Evolutionary conservation across 1,284 basidiomycete genomes (phyloP).

Genomic region (Calocybe gambosa): DNA sequence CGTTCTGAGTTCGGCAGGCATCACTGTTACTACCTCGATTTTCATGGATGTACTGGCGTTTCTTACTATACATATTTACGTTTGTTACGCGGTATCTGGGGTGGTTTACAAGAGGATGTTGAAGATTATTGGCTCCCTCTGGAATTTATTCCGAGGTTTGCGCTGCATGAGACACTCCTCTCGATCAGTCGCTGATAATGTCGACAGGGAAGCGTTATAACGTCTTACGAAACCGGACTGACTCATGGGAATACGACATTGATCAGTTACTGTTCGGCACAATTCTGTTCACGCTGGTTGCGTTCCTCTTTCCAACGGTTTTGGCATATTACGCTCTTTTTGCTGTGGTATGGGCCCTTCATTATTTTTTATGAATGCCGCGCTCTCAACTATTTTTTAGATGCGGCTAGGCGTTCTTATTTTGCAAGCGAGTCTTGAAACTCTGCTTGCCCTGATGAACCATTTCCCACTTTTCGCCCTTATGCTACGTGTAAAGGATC

Average conservation of each 20-base stretch:
- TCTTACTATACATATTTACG: slow-evolving; percentile 68
- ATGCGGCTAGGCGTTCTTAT: slow-evolving; percentile 55
- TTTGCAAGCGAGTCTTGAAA: slow-evolving; percentile 57
- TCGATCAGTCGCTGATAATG: not conserved
- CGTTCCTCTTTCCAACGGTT: slow-evolving; percentile 90
- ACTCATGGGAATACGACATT: slow-evolving; percentile 87
- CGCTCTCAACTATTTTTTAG: slow-evolving; percentile 30
- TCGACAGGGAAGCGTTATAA: slow-evolving; percentile 79
- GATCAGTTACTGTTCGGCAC: slow-evolving; percentile 95
- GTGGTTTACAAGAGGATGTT: slow-evolving; percentile 63
- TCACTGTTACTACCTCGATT: slow-evolving; percentile 67
- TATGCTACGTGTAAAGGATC: slow-evolving; percentile 83
- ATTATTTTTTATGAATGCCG: not conserved
- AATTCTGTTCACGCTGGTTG: slow-evolving; percentile 87
- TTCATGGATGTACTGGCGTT: slow-evolving; percentile 61
- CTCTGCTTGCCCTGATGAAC: slow-evolving; percentile 73
- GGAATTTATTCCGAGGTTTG: slow-evolving; percentile 91
- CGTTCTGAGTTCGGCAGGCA: slow-evolving; percentile 53
- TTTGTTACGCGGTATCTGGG: slow-evolving; percentile 67
- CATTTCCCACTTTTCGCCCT: slow-evolving; percentile 89
- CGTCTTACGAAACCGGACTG: slow-evolving; percentile 74
- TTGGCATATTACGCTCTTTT: slow-evolving; percentile 83
- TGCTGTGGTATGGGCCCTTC: slow-evolving; percentile 44
- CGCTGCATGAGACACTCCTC: slow-evolving; percentile 2
- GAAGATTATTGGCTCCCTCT: slow-evolving; percentile 62